Evolutionary conservation across 2,329 filamentous ascomycete species (phyloP).

Genomic region (Curvularia eragrostidis): DNA sequence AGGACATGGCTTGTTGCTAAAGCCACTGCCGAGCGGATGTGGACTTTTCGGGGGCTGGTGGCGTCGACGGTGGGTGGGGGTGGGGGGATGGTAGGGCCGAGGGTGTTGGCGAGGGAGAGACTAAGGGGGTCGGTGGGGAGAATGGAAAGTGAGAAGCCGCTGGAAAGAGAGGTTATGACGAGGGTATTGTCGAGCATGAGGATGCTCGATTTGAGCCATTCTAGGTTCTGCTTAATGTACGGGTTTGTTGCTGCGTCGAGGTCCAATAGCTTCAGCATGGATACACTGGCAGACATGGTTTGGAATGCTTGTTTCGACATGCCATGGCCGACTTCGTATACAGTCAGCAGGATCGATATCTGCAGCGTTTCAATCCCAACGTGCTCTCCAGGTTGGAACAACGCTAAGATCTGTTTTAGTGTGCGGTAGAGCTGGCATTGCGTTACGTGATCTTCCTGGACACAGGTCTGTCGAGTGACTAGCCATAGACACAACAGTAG

Average conservation of each 20-base stretch:
- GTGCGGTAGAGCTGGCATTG: constrained; percentile 16
- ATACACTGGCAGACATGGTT: constrained; percentile 12
- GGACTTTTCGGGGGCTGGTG: constrained; percentile 19
- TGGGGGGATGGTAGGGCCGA: background rate
- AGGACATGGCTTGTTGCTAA: constrained; percentile 17
- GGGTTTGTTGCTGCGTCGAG: background rate
- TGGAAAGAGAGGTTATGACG: background rate
- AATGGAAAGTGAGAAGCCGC: background rate
- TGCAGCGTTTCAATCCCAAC: constrained; percentile 12
- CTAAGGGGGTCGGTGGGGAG: background rate
- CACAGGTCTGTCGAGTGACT: constrained; percentile 9
- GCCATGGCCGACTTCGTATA: constrained; percentile 23
- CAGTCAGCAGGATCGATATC: constrained; percentile 13
- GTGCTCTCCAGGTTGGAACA: background rate
- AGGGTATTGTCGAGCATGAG: constrained; percentile 21
- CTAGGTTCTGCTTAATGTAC: background rate
- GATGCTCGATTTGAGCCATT: constrained; percentile 19
- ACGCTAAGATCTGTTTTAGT: constrained; percentile 17
- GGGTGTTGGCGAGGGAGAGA: constrained; percentile 1
- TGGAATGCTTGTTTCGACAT: constrained; percentile 15
- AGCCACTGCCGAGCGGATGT: constrained; percentile 18
- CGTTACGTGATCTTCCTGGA: constrained; percentile 4
- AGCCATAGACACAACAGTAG: constrained; percentile 17
- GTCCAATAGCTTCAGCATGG: constrained; percentile 10
- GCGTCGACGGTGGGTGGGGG: constrained; percentile 16